Evolutionary conservation across 2,329 filamentous ascomycete genomes (phyloP).

Genomic region (Hirsutella rhossiliensis): DNA sequence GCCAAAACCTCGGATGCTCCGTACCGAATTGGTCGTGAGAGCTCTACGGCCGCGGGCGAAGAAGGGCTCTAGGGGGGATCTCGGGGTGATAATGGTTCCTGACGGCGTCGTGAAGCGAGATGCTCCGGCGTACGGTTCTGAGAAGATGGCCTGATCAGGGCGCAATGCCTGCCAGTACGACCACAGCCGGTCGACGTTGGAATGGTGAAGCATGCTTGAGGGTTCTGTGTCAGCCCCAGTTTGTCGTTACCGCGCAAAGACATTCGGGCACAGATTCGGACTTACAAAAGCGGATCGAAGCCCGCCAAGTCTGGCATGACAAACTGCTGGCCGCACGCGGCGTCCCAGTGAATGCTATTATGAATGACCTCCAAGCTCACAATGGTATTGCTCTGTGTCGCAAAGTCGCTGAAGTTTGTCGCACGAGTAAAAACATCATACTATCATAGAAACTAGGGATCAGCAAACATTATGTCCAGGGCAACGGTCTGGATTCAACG

Average conservation of each 20-base stretch:
- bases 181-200: constrained; percentile 53
- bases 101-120: constrained; percentile 27
- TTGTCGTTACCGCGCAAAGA: too few species aligned
- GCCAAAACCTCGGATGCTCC: constrained; percentile 21
- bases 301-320: constrained; percentile 23
- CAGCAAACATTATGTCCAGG: background rate
- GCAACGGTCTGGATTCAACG: too few species aligned
- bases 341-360: constrained; percentile 28
- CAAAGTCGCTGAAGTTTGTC: constrained; percentile 21
- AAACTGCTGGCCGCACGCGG: constrained; percentile 26
- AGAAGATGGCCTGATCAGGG: constrained; percentile 22
- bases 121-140: constrained; percentile 18
- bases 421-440: constrained; percentile 28
- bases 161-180: constrained; percentile 37
- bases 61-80: constrained; percentile 38
- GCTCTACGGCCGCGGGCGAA: constrained; percentile 16
- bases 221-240: background rate
- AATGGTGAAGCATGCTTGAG: constrained; percentile 33
- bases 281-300: constrained; percentile 32
- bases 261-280: too few species aligned
- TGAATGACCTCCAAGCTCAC: constrained; percentile 31
- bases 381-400: constrained; percentile 18
- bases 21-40: constrained; percentile 28
- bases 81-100: constrained; percentile 26
- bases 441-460: too few species aligned